These are phyloP conservation scores for Calonectria crousiana DNA, from an alignment of 2,329 filamentous ascomycete species.

Conservation along the genomic window DNA sequence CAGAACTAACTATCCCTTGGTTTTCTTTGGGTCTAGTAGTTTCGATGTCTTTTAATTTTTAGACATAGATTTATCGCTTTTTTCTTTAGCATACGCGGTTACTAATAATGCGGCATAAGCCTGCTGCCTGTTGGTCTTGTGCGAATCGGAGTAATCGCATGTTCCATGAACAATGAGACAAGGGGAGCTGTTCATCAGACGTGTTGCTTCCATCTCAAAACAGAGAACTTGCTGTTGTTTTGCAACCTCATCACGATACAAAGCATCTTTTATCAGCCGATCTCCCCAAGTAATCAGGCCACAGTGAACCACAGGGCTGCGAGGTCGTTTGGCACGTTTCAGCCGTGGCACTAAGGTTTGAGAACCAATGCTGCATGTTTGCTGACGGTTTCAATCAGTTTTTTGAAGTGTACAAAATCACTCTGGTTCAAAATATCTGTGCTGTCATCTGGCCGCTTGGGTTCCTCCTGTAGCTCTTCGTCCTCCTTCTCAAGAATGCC, in stretches of 20 bases:
- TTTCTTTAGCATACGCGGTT: conserved; percentile 39
- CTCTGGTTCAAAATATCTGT: not conserved
- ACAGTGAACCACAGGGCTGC: not conserved
- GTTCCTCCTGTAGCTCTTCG: not conserved
- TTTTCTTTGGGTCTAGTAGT: too few relatives aligned
- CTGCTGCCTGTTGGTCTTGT: conserved; percentile 47
- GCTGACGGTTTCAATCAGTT: not conserved
- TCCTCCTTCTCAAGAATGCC: not conserved
- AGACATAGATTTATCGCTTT: too few relatives aligned
- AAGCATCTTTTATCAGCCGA: not conserved
- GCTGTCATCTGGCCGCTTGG: not conserved
- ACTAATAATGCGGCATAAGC: conserved; percentile 49
- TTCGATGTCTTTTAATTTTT: too few relatives aligned
- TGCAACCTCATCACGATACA: not conserved
- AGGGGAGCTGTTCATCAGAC: conserved; percentile 40
- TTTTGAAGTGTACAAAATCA: not conserved
- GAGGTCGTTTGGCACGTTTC: not conserved
- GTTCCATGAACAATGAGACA: conserved; percentile 53
- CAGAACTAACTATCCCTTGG: too few relatives aligned
- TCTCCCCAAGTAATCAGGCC: not conserved
- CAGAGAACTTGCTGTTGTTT: not conserved
- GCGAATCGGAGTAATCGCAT: conserved; percentile 53
- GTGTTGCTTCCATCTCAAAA: conserved; percentile 34
- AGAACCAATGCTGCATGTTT: not conserved
- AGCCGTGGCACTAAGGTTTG: not conserved